These are phyloP conservation scores for Thelonectria discophora DNA, from an alignment of 2,329 filamentous ascomycete genomes.

Conservation along the genomic window DNA sequence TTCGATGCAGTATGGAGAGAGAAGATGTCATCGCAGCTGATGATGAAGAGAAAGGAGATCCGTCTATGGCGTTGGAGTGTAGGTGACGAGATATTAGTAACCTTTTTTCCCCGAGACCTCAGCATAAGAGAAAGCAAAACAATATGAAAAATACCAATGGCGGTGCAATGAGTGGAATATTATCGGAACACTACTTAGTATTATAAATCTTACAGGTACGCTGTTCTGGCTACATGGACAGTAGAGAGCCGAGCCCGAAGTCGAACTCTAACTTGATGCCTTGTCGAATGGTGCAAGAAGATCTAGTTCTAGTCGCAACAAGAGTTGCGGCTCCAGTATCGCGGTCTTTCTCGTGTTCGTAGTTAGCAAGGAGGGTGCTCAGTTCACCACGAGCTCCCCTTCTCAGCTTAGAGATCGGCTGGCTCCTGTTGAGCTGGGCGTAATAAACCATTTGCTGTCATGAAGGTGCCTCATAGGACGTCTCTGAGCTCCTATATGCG, in stretches of 20 bases:
- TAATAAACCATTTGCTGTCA: neutral
- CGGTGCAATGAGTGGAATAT: constrained; percentile 21
- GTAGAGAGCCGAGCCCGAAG: constrained; percentile 11
- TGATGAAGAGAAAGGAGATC: constrained; percentile 5
- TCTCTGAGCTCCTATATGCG: too few species aligned
- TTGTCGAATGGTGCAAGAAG: constrained; percentile 12
- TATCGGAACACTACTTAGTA: constrained; percentile 7
- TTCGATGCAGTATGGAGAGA: constrained; percentile 31
- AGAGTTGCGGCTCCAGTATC: neutral
- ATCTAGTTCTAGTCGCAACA: constrained; percentile 6
- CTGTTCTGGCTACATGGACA: constrained; percentile 18
- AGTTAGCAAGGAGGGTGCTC: constrained; percentile 4
- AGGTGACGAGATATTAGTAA: too few species aligned
- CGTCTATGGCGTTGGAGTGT: constrained; percentile 3
- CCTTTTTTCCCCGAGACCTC: too few species aligned
- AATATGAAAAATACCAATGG: neutral
- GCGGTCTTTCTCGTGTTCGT: neutral
- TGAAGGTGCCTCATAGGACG: too few species aligned
- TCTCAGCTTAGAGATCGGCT: constrained; percentile 17
- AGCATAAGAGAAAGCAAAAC: too few species aligned
- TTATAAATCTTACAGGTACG: constrained; percentile 5
- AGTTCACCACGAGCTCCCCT: neutral
- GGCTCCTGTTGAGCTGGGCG: constrained; percentile 15
- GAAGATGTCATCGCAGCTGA: constrained; percentile 23
- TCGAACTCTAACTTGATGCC: constrained; percentile 5